Conservation (phyloP, 2,329 filamentous ascomycete genomes). For the Tympanopsis confertula region DNA sequence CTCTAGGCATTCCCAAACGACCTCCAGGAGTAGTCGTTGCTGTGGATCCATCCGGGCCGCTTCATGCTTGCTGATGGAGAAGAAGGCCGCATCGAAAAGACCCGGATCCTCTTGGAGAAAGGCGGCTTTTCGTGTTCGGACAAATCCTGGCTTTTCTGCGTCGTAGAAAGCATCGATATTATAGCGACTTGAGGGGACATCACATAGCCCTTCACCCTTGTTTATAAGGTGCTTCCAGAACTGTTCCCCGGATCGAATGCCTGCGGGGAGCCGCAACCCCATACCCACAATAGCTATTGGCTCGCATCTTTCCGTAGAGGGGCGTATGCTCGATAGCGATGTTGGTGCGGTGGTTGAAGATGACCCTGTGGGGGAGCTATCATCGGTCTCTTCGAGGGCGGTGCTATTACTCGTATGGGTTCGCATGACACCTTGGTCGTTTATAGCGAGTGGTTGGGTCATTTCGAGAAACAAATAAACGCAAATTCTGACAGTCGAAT, state of each 20-base stretch:
- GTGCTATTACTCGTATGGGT: too few relatives aligned
- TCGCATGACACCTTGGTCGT: too few relatives aligned
- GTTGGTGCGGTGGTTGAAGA: too few relatives aligned
- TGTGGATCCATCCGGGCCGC: constrained; percentile 10
- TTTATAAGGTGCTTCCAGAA: background rate
- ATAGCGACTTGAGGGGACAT: background rate
- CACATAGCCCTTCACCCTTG: background rate
- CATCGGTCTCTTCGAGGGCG: too few relatives aligned
- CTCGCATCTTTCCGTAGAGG: too few relatives aligned
- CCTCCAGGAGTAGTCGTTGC: constrained; percentile 3
- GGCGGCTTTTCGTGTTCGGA: background rate
- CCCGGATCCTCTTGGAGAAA: constrained; percentile 6
- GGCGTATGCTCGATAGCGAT: too few relatives aligned
- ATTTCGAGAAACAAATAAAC: too few relatives aligned
- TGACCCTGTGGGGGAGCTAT: too few relatives aligned
- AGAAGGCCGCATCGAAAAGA: constrained; percentile 13
- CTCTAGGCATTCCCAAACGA: constrained; percentile 4
- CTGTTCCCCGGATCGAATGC: background rate
- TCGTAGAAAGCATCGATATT: background rate
- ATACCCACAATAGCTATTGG: background rate
- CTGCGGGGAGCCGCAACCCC: background rate
- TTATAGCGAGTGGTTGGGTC: too few relatives aligned
- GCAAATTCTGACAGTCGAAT: too few relatives aligned
- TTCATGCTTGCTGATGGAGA: constrained; percentile 7
- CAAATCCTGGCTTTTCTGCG: too few relatives aligned